Percentiles rank a stretch among this genome's conserved stretches.
Evolutionary conservation across 2,329 filamentous ascomycete genomes (phyloP).

Genomic region (Pestalotiopsis sp.): DNA sequence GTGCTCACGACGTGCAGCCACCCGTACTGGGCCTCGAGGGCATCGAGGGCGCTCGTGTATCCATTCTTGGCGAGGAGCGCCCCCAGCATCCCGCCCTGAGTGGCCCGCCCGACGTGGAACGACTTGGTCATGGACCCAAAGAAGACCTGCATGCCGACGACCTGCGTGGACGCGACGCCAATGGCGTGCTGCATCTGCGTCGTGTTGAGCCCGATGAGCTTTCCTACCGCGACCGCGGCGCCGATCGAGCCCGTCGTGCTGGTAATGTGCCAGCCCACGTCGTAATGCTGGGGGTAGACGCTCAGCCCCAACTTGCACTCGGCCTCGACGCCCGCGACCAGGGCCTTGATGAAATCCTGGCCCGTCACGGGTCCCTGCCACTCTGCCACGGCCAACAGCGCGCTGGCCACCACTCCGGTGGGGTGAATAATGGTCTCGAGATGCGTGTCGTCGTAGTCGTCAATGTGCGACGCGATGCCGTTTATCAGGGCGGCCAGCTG

Average conservation of each 20-base stretch:
- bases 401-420: conserved; percentile 51
- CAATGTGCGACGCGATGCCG: conserved; percentile 56
- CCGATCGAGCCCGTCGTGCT: conserved; percentile 54
- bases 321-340: conserved; percentile 54
- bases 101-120: conserved; percentile 55
- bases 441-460: conserved; percentile 61
- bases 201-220: conserved; percentile 42
- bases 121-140: conserved; percentile 59
- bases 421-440: conserved; percentile 59
- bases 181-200: conserved; percentile 50
- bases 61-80: conserved; percentile 43
- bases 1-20: conserved; percentile 55
- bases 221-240: conserved; percentile 53
- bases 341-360: conserved; percentile 50
- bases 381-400: conserved; percentile 50
- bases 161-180: conserved; percentile 54
- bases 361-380: conserved; percentile 42
- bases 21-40: conserved; percentile 54
- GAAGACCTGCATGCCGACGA: conserved; percentile 55
- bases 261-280: conserved; percentile 59
- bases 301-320: conserved; percentile 54
- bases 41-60: conserved; percentile 48
- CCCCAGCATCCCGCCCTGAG: conserved; percentile 50
- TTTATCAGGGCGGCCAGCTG: conserved; percentile 55
- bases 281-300: conserved; percentile 57